phyloP scores from a whole-genome alignment of 495 filamentous ascomycete genomes.

The Podospora tetraspora region DNA sequence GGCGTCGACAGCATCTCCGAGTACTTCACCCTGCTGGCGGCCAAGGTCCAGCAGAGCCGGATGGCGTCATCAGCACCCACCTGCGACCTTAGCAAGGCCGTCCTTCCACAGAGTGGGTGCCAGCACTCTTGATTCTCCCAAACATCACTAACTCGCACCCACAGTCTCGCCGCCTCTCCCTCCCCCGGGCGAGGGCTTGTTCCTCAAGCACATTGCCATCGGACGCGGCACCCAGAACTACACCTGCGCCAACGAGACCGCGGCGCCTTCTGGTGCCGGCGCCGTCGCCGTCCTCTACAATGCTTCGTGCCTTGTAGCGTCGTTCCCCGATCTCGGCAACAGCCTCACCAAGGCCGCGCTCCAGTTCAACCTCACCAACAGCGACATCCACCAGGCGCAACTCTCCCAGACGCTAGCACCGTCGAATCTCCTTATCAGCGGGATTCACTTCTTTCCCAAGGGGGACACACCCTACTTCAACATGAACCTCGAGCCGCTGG shows the following conservation, averaged over 20 bases:
- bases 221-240: conserved; percentile 93
- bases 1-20: conserved; percentile 41
- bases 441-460: conserved; percentile 74
- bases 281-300: conserved; percentile 87
- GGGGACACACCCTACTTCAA: conserved; percentile 72
- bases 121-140: neutral
- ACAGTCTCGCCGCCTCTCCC: conserved; percentile 48
- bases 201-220: conserved; percentile 69
- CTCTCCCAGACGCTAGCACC: conserved; percentile 38
- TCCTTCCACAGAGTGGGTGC: conserved; percentile 41
- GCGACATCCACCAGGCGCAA: conserved; percentile 14
- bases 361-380: conserved; percentile 44
- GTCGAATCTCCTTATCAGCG: conserved; percentile 56
- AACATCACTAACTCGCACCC: conserved; percentile 21
- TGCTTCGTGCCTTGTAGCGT: conserved; percentile 68
- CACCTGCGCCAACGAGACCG: conserved; percentile 62
- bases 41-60: conserved; percentile 42
- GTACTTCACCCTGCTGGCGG: conserved; percentile 51
- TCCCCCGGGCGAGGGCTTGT: conserved; percentile 50
- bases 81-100: conserved; percentile 49
- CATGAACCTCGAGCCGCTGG: conserved; percentile 44
- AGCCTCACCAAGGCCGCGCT: conserved; percentile 52
- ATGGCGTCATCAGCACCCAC: conserved; percentile 33
- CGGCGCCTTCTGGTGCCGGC: conserved; percentile 59
- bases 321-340: conserved; percentile 57